Conservation (phyloP, 2,329 filamentous ascomycete genomes). For the Penicillium sp. region DNA sequence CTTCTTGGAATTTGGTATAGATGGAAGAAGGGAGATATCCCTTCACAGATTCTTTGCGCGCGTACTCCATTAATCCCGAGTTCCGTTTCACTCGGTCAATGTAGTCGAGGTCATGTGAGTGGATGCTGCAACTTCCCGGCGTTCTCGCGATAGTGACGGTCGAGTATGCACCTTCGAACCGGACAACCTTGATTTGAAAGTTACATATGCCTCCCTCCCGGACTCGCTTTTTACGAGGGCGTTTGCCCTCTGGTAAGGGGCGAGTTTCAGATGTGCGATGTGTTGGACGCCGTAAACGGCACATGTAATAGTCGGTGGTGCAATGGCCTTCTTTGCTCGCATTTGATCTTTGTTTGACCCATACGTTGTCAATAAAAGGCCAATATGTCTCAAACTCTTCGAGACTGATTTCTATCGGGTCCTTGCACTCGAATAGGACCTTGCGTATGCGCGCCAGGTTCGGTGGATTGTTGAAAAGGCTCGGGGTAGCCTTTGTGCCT, state of each 20-base stretch:
- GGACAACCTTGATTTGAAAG: slow-evolving; percentile 49
- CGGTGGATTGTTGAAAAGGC: slow-evolving; percentile 43
- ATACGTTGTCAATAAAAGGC: slow-evolving; percentile 52
- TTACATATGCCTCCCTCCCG: slow-evolving; percentile 48
- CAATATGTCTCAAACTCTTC: slow-evolving; percentile 49
- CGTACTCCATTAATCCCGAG: slow-evolving; percentile 48
- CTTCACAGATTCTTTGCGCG: slow-evolving; percentile 44
- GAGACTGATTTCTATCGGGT: slow-evolving; percentile 46
- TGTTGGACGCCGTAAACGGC: slow-evolving; percentile 42
- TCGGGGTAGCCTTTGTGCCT: slow-evolving; percentile 18
- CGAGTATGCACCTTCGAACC: slow-evolving; percentile 43
- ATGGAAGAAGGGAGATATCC: slow-evolving; percentile 50
- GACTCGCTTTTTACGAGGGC: slow-evolving; percentile 43
- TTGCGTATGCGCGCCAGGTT: slow-evolving; percentile 44
- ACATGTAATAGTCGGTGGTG: slow-evolving; percentile 49
- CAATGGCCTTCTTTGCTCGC: slow-evolving; percentile 42
- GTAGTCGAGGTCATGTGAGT: slow-evolving; percentile 48
- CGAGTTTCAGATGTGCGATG: slow-evolving; percentile 41
- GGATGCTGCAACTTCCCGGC: slow-evolving; percentile 39
- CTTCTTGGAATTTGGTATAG: slow-evolving; percentile 48
- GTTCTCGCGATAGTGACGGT: slow-evolving; percentile 45
- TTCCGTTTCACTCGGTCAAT: slow-evolving; percentile 50
- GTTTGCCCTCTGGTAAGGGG: slow-evolving; percentile 46
- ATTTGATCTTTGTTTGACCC: slow-evolving; percentile 47
- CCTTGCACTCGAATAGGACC: slow-evolving; percentile 45